Evolutionary conservation across 306 rosid species (phyloP), one percentile per base, ranked within the genome.

Genomic region (Vigna nakashimae): DNA sequence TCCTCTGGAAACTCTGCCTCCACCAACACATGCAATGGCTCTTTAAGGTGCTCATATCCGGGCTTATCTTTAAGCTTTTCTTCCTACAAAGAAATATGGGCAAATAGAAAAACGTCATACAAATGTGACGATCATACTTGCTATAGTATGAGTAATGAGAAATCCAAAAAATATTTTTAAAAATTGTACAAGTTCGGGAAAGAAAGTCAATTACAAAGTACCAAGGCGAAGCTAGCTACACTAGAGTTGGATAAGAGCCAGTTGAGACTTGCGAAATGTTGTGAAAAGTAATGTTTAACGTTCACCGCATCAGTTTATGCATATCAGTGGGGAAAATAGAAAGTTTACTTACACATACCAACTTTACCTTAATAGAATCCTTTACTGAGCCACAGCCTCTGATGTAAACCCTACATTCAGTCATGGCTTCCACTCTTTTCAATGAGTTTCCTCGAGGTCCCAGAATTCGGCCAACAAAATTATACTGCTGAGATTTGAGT

Each of bases 1-100:
- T 91, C 97, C 79, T 93, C 98, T 0, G 98, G 93, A 79, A 93
- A 91, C 84, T 93, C 98, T 69, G 97, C 98, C 91, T 93, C 97
- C 80, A 93, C 89, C 89, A 93, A 80, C 60, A 93, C 83, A 42
- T 93, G 98, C 85, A 93, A 77, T 62, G 97, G 98, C 86, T 93
- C 97, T 22, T 93, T 88, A 48, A 93, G 95, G 81, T 91, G 98
- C 84, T 93, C 98, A 65, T 91, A 93, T 63, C 97, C 97, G 24
- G 93, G 93, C 75, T 89, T 89, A 55, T 91, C 97, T 82, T 91
- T 91, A 46, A 93, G 89, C 82, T 93, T 93, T 82, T 93, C 98
- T 86, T 93, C 98, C 97, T 91, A 73, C 30, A 73, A 65, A 56
- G 20, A 58, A 75, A 85, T 17, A 52, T 18, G 42, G 17, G 45